phyloP scores from a whole-genome alignment of 257 asterid species.

The Avicennia marina region DNA sequence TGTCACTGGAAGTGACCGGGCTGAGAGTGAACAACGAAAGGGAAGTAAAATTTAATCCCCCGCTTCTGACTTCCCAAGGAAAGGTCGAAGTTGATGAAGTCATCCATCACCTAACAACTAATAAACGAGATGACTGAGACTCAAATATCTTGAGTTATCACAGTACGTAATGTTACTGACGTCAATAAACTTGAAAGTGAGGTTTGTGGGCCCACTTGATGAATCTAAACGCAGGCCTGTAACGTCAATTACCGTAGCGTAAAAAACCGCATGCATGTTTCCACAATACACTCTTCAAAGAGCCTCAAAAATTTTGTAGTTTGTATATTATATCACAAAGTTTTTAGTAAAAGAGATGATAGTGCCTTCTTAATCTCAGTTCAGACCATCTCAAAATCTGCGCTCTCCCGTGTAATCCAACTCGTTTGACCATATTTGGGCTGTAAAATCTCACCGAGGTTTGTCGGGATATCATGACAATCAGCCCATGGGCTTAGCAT shows the following conservation, averaged over 20 bases:
- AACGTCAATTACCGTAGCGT: background rate
- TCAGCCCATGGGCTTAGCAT: background rate
- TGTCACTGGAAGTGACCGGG: too few relatives aligned
- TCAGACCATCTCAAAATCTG: background rate
- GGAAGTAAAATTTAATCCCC: background rate
- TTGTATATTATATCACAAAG: background rate
- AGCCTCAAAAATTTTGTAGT: background rate
- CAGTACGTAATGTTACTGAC: background rate
- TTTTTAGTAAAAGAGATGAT: background rate
- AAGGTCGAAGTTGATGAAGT: slow-evolving; percentile 15
- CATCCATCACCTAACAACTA: slow-evolving; percentile 8
- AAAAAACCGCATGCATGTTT: background rate
- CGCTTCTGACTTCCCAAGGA: slow-evolving; percentile 4
- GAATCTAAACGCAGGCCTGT: background rate
- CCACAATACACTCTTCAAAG: background rate
- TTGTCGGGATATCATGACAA: background rate
- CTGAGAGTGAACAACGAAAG: too few relatives aligned
- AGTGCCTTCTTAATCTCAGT: background rate
- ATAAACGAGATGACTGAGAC: background rate
- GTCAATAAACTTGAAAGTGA: background rate
- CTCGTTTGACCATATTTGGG: background rate
- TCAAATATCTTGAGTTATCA: background rate
- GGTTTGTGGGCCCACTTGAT: background rate
- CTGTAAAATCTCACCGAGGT: background rate
- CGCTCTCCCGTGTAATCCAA: background rate